Percentiles rank a stretch among this genome's conserved stretches.
Conservation (phyloP, 2,329 filamentous ascomycete species). For the Bipolaris oryzae region DNA sequence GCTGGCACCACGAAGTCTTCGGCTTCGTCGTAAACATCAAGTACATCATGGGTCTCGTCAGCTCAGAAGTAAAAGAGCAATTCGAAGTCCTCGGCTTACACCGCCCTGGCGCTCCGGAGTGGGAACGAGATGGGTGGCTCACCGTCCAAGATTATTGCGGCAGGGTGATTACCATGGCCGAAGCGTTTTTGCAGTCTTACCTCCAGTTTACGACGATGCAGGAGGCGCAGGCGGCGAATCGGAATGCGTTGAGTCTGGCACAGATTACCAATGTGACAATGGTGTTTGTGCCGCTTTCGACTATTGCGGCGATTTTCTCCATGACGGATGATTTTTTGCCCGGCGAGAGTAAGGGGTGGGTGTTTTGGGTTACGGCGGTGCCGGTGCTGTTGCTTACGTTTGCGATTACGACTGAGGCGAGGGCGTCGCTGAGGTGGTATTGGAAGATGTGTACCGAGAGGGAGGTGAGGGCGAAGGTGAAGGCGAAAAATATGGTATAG, state of each 20-base stretch:
- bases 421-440: neutral
- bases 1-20: neutral
- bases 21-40: slow-evolving; percentile 5
- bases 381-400: slow-evolving; percentile 5
- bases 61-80: neutral
- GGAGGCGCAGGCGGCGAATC: slow-evolving; percentile 13
- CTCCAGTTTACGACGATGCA: slow-evolving; percentile 10
- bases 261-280: slow-evolving; percentile 13
- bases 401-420: neutral
- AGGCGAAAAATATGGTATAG: neutral
- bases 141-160: neutral
- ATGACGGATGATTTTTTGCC: slow-evolving; percentile 16
- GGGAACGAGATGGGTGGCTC: slow-evolving; percentile 2
- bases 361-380: slow-evolving; percentile 12
- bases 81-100: slow-evolving; percentile 1
- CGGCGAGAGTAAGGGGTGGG: slow-evolving; percentile 6
- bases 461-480: neutral
- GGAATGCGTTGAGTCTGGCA: slow-evolving; percentile 7
- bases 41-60: slow-evolving; percentile 7
- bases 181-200: slow-evolving; percentile 2
- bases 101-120: neutral
- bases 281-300: slow-evolving; percentile 18
- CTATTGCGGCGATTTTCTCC: slow-evolving; percentile 10
- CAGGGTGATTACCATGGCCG: neutral
- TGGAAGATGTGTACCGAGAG: neutral